Evolutionary conservation across 2,329 filamentous ascomycete genomes (phyloP).

Genomic region (Diaporthe longicolla): DNA sequence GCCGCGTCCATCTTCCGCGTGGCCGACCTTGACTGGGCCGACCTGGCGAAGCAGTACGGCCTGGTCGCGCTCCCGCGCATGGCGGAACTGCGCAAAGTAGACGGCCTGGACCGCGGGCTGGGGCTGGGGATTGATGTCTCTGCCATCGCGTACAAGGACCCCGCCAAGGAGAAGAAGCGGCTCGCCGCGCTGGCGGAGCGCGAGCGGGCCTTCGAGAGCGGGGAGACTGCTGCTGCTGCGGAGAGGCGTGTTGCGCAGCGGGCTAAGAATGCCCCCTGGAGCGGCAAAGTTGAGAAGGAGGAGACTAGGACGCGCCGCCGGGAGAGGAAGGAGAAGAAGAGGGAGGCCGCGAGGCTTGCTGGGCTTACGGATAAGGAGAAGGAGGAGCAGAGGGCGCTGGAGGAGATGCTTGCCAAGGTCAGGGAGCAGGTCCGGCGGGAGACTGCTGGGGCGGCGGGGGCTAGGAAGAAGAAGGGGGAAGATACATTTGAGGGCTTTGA

Average conservation of each 20-base stretch:
- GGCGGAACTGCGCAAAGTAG: constrained; percentile 84
- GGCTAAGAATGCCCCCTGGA: constrained; percentile 79
- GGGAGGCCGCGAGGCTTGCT: constrained; percentile 73
- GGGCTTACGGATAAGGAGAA: constrained; percentile 81
- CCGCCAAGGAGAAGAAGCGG: constrained; percentile 76
- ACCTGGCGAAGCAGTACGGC: constrained; percentile 87
- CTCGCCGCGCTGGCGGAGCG: constrained; percentile 67
- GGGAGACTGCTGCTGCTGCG: constrained; percentile 54
- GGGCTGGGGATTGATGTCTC: constrained; percentile 77
- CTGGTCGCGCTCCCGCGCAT: constrained; percentile 90
- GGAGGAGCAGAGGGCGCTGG: constrained; percentile 72
- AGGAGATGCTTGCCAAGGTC: constrained; percentile 76
- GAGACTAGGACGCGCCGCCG: constrained; percentile 65
- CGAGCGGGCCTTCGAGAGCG: constrained; percentile 57
- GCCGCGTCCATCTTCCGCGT: constrained; percentile 92
- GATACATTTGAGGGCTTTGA: constrained; percentile 74
- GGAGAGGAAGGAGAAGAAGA: constrained; percentile 54
- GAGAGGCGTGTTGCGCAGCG: constrained; percentile 64
- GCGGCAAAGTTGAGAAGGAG: constrained; percentile 76
- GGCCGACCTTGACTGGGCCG: constrained; percentile 85
- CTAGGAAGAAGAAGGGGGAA: constrained; percentile 57
- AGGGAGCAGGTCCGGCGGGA: constrained; percentile 67
- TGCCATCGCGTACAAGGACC: constrained; percentile 79
- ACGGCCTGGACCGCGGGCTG: constrained; percentile 76
- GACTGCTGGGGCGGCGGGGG: constrained; percentile 45